Evolutionary conservation across 139 green algal species (phyloP).

Genomic region (Chlamydomonas sphaeroides): DNA sequence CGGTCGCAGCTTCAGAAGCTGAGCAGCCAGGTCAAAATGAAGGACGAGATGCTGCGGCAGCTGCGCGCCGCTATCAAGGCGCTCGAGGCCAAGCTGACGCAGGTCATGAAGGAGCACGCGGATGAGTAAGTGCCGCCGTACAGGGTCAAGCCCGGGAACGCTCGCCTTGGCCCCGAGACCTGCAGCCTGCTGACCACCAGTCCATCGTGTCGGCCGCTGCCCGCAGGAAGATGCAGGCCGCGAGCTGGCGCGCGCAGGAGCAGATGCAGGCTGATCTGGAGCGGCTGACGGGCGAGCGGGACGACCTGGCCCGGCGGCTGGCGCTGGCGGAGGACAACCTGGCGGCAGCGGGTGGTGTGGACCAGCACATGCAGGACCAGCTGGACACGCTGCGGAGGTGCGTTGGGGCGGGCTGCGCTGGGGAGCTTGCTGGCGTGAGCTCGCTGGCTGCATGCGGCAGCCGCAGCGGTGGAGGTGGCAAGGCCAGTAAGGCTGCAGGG

Average conservation of each 20-base stretch:
- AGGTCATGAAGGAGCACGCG: conserved; percentile 41
- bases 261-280: conserved; percentile 44
- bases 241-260: conserved; percentile 69
- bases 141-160: no score
- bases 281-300: conserved; percentile 38
- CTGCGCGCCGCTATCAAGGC: conserved; percentile 70
- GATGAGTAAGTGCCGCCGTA: no score
- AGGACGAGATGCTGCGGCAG: conserved; percentile 65
- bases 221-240: conserved; percentile 61
- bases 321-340: conserved; percentile 37
- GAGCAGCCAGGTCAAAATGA: conserved; percentile 41
- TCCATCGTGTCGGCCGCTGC: no score
- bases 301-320: conserved; percentile 7
- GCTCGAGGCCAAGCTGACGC: conserved; percentile 53
- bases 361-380: not conserved
- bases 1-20: conserved; percentile 49
- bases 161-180: no score
- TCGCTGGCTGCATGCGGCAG: no score
- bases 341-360: conserved; percentile 1
- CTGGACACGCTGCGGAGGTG: not conserved
- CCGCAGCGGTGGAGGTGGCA: no score
- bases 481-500: no score
- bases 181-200: no score
- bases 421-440: no score
- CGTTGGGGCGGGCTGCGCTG: no score